Base-by-base conservation (phyloP, 2,329 filamentous ascomycete species). In the Talaromyces verruculosus region DNA sequence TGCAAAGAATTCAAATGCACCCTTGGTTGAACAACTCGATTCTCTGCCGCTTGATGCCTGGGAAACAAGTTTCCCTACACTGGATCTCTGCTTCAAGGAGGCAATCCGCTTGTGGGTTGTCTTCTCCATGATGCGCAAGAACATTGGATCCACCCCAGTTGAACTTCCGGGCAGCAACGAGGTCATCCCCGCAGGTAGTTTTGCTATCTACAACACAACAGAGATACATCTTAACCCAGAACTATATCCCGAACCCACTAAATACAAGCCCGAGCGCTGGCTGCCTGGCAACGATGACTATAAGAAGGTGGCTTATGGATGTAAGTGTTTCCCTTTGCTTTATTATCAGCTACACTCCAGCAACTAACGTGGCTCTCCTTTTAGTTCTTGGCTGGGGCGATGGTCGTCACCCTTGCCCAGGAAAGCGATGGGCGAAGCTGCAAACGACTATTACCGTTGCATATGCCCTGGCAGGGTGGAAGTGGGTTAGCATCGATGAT, bases 351-450 rank as follows among this genome's bases (percentile, higher is more conserved):
- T 25, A 25, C 28, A 39, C 47, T n/a, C n/a, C 25, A 55, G 17
- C 35, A 19, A 19, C 62, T 59, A 41, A 64, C 13, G n/a, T 45
- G 41, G 41, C n/a, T n/a, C 3, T 65, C 13, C 41, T 59, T 19
- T 33, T 33, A 65, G 63, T 45, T 8, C 30, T 65, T n/a, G 59
- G 64, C n/a, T 65, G 64, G 64, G 64, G 64, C 2, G 37, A 19
- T 6, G 64, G 64, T 22, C 58, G 64, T 10, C 64, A 65, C 37
- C 64, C 64, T 3, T 65, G 64, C 49, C 25, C 37, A 6, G 64
- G 64, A 19, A 65, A 57, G 58, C 59, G 64, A 8, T 65, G 58
- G 47, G 64, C 64, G 2, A 65, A 65, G 37, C 15, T 65, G 37
- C 58, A 65, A 45, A 35, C 61, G 49, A 55, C 61, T 35, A 62